Evolutionary conservation across 345 rosid genomes (phyloP).

Genomic region (Gossypium stocksii): DNA sequence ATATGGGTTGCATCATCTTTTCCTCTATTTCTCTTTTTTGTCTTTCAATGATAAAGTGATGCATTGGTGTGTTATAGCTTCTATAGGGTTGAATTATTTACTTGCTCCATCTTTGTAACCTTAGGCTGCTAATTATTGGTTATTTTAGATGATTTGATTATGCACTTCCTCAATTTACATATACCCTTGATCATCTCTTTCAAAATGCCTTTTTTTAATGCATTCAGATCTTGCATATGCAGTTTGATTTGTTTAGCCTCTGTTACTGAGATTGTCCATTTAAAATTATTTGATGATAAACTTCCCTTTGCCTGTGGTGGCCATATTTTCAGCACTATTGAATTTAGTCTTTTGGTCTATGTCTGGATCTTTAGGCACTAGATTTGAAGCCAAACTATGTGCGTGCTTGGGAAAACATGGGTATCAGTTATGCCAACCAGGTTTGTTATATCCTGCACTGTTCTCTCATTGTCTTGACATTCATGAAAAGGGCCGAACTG

Average conservation of each 20-base stretch:
- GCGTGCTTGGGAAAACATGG: conserved; percentile 99
- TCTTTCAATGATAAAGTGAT: no score
- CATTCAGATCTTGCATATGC: not conserved
- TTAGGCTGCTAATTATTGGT: no score
- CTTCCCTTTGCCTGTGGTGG: not conserved
- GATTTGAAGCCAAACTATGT: conserved; percentile 99
- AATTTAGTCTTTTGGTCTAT: no score
- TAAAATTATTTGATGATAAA: not conserved
- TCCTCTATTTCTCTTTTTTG: no score
- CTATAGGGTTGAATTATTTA: no score
- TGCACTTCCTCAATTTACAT: not conserved
- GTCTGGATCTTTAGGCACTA: conserved; percentile 56
- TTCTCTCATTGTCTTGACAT: not conserved
- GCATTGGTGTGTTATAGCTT: no score
- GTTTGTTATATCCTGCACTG: conserved; percentile 30
- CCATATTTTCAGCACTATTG: no score
- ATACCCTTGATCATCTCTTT: not conserved
- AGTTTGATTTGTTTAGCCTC: not conserved
- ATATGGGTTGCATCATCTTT: no score
- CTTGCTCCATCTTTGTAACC: no score
- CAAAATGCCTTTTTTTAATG: not conserved
- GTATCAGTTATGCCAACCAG: conserved; percentile 99
- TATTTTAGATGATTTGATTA: not conserved
- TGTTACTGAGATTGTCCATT: not conserved
- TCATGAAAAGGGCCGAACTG: no score